Evolutionary conservation across 1,139 yeast genomes (phyloP).

Genomic region (Pichia norvegensis): DNA sequence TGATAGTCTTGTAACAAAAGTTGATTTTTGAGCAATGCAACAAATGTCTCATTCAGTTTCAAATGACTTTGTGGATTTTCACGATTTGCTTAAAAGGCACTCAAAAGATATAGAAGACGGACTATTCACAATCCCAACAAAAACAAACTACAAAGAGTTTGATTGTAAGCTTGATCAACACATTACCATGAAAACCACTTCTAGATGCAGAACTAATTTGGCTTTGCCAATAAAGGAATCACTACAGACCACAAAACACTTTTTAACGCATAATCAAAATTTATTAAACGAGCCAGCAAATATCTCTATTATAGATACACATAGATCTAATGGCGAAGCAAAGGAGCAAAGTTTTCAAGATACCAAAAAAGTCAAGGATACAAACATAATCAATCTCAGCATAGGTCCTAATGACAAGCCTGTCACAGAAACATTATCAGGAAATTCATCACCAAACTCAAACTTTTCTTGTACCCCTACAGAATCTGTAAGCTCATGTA

Average conservation of each 20-base stretch:
- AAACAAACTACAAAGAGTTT: background rate
- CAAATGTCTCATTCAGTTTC: constrained; percentile 5
- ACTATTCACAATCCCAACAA: no score
- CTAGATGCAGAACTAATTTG: no score
- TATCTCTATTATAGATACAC: no score
- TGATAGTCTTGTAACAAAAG: no score
- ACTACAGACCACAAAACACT: background rate
- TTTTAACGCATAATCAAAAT: no score
- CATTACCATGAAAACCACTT: constrained; percentile 4
- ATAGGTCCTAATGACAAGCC: background rate
- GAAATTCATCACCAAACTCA: constrained; percentile 17
- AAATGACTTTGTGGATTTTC: constrained; percentile 4
- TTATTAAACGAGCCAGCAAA: no score
- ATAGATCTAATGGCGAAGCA: background rate
- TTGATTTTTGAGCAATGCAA: background rate
- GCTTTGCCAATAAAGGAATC: no score
- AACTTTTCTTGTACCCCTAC: constrained; percentile 18
- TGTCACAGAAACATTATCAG: background rate
- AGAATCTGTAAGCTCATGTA: constrained; percentile 16
- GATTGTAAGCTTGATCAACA: constrained; percentile 9
- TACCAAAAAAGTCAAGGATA: background rate
- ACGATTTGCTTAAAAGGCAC: background rate
- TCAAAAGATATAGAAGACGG: no score
- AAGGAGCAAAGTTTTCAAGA: background rate
- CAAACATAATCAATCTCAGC: background rate